Evolutionary conservation across 2,329 filamentous ascomycete genomes (phyloP), one percentile per base, ranked within the genome.

Genomic region (Aureobasidium leucospermi): DNA sequence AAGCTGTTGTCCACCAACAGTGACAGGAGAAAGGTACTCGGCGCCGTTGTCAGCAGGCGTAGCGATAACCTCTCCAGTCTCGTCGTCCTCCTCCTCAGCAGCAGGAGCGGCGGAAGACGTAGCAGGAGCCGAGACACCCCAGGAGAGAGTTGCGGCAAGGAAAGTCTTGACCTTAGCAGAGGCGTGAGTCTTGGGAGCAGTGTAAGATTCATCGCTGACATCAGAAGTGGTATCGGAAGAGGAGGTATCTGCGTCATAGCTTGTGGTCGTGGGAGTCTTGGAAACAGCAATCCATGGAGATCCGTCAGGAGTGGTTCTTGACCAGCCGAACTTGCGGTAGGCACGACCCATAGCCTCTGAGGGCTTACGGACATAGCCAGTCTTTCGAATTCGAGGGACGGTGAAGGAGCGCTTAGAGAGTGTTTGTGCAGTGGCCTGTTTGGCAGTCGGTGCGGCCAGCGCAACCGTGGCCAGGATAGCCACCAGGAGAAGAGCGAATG

Each of bases 1-100:
- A 60, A 90, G 67, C 4, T 78, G 80, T 73, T 90, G 87, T 5
- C 84, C 85, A 61, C 87, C 87, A 63, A 90, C 81, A n/a, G 70
- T 79, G 56, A 90, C 84, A 0, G 85, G 85, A 0, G 85, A 81
- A 11, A 92, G 79, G 67, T 89, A 92, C 61, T 89, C 84, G 49
- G 82, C 78, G 67, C 88, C 87, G 65, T 85, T 83, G 46, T 80
- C 73, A 63, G 85, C 82, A 11, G 86, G 84, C 31, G 81, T 85
- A 56, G 86, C 85, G 32, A 81, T 75, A 56, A 89, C 88, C 42
- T 79, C 72, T 49, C 86, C 86, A 36, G 71, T 59, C 10, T 61
- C 58, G 23, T 61, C 58, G 32, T 66, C 67, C 6, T 61, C 63
- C 16, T 9, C 19, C 6, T 56, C 36, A n/a, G 55, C 34, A n/a